phyloP scores from a whole-genome alignment of 805 yeast species.

The Monosporozyma aerobia region DNA sequence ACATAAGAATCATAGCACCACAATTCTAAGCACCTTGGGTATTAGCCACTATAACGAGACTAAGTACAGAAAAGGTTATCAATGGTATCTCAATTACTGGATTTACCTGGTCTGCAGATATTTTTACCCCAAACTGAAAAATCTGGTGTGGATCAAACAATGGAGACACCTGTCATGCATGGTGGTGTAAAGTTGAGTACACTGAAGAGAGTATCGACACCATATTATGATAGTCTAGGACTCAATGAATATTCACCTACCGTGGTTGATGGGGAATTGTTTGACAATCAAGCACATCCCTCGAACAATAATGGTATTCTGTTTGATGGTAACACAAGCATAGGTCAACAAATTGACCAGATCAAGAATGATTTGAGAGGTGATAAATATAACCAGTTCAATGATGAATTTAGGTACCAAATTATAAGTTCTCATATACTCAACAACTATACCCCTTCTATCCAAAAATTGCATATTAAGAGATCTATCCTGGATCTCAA shows the following conservation, averaged over 20 bases:
- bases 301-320: background rate
- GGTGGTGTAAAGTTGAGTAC: background rate
- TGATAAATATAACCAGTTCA: constrained; percentile 23
- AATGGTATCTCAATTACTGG: background rate
- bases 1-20: background rate
- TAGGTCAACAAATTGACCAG: constrained; percentile 11
- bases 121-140: background rate
- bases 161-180: background rate
- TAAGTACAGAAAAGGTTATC: background rate
- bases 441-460: constrained; percentile 30
- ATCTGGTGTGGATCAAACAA: background rate
- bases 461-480: constrained; percentile 16
- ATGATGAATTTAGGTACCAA: constrained; percentile 44
- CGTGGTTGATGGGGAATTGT: constrained; percentile 13
- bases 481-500: constrained; percentile 14
- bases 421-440: constrained; percentile 42
- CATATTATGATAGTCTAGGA: background rate
- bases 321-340: background rate
- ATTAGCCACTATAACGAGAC: background rate
- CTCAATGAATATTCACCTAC: constrained; percentile 23
- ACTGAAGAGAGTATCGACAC: background rate
- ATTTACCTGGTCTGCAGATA: background rate
- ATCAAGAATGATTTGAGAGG: background rate
- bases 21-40: background rate
- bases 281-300: constrained; percentile 3